Percentiles rank a stretch among this genome's conserved stretches.
Evolutionary conservation across 2,329 filamentous ascomycete genomes (phyloP).

Genomic region (Fusarium praegraminearum): DNA sequence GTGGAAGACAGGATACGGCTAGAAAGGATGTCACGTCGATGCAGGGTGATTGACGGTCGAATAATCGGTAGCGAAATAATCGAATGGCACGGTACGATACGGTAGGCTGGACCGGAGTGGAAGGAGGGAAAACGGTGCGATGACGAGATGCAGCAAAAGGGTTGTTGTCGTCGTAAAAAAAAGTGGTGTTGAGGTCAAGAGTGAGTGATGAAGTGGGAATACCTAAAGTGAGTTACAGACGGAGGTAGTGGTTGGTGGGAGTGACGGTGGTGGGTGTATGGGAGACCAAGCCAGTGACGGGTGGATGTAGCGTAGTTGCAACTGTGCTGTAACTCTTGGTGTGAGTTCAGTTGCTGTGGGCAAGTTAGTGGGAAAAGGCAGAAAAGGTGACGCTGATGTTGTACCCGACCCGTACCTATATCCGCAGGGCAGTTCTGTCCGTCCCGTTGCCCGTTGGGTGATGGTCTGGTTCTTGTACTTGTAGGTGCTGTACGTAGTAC

Average conservation of each 20-base stretch:
- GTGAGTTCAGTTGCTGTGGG: slow-evolving; percentile 6
- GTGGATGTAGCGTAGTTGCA: slow-evolving; percentile 35
- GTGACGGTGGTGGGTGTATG: slow-evolving; percentile 45
- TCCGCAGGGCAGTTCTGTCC: slow-evolving; percentile 28
- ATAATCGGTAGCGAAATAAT: slow-evolving; percentile 13
- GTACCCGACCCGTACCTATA: slow-evolving; percentile 48
- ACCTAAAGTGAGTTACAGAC: slow-evolving; percentile 15
- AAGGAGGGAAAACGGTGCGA: slow-evolving; percentile 1
- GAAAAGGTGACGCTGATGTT: slow-evolving; percentile 42
- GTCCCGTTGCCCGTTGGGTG: slow-evolving; percentile 1
- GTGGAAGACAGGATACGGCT: slow-evolving; percentile 44
- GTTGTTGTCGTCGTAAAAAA: slow-evolving; percentile 23
- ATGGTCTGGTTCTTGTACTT: background rate
- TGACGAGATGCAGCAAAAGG: slow-evolving; percentile 34
- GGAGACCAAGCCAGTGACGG: slow-evolving; percentile 16
- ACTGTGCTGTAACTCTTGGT: slow-evolving; percentile 9
- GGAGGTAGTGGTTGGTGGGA: slow-evolving; percentile 37
- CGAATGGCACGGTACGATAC: slow-evolving; percentile 8
- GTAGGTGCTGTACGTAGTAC: background rate
- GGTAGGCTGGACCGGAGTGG: slow-evolving; percentile 4
- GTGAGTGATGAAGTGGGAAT: slow-evolving; percentile 20
- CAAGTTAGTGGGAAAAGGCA: slow-evolving; percentile 17
- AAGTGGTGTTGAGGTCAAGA: slow-evolving; percentile 41
- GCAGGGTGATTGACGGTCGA: slow-evolving; percentile 21
- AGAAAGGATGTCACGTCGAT: slow-evolving; percentile 31